Base-by-base conservation (phyloP, 75 land plant species). In the Chamaecyparis obtusa region DNA sequence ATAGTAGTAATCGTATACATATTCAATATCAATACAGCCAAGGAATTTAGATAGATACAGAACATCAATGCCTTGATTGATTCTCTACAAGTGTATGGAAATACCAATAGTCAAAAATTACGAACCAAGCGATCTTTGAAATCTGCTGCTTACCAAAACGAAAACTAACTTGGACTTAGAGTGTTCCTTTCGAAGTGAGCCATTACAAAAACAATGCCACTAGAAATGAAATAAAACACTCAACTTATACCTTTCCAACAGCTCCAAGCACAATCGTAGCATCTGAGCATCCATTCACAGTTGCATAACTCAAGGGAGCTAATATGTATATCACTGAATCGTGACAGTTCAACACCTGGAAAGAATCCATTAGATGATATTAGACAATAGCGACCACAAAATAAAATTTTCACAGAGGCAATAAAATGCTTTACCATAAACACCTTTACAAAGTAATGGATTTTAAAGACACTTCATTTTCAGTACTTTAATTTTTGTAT, bases 201-300 rank as follows among this genome's bases (percentile, higher is more conserved):
- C 3, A 14, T 11, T 11, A 33, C 76, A 30, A 39, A 51, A 41
- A 44, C 44, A 17, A 86, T 54, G 67, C 21, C 41, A 33, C 78
- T 33, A 72, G 36, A 72, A 71, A 7, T 67, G 33, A 86, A 86
- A 33, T 7, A 35, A 64, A 21, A 35, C 39, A 16, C 16, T 36
- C 17, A 43, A 48, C 30, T 33, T 86, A 51, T 89, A 96, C 99
- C 99, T 97, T 96, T 80, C 98, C 99, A 91, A 97, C 94, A 51
- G 99, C 97, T 85, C 99, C 99, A 89, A 98, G 96, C 87, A 98
- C 90, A 35, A 98, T 92, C 48, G 96, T 98, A 30, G 99, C 92
- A 91, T 98, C 99, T 71, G 99, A 98, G 88, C 99, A 98, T 83
- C 99, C 99, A 92, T 92, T 93, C 13, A 98, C 88, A 15, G 96